Base-by-base conservation (phyloP, 176 grass and related monocot species). In the Saccharum officinarum region DNA sequence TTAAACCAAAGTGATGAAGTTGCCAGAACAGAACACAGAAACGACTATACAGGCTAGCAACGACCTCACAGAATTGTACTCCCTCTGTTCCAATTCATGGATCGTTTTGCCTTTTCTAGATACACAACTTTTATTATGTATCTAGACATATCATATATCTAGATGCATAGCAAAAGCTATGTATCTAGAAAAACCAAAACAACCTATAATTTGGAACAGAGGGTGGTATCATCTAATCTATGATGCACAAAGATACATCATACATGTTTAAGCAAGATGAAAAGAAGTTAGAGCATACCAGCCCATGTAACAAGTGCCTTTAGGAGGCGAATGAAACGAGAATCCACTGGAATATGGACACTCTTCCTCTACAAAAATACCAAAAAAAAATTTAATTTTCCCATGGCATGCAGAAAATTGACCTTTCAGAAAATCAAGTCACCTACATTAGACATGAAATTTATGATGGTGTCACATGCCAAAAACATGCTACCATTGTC, bases 381-480 rank as follows among this genome's bases (percentile, higher is more conserved):
- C 34, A 0, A 72, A 11, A 87, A 5, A 22, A 7, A 47, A 68
- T 87, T n/a, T 41, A 90, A 7, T 37, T 28, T 62, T 78, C 74
- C 39, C 70, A 81, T 82, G 60, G 31, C 26, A 88, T 33, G 25
- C 40, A 69, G n/a, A 72, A 50, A 71, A 72, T 52, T 73, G 6
- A 20, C 20, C 12, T 71, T 77, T 74, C 17, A 67, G 80, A 71
- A 52, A 73, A 83, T 42, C 69, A 81, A 87, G 36, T 38, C 57
- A 76, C 91, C 87, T 86, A 95, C 96, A 82, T 87, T 89, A 34
- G 80, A 87, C 49, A 98, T 69, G 25, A 95, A 77, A 71, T 98
- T 98, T 71, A 98, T 81, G 74, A 98, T 91, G 50, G 91, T 92
- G 57, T 95, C 96, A 71, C 91, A 98, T 75, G 96, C 96, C 86